phyloP scores from a whole-genome alignment of 441 rosid genomes.

The Populus trichocarpa region DNA sequence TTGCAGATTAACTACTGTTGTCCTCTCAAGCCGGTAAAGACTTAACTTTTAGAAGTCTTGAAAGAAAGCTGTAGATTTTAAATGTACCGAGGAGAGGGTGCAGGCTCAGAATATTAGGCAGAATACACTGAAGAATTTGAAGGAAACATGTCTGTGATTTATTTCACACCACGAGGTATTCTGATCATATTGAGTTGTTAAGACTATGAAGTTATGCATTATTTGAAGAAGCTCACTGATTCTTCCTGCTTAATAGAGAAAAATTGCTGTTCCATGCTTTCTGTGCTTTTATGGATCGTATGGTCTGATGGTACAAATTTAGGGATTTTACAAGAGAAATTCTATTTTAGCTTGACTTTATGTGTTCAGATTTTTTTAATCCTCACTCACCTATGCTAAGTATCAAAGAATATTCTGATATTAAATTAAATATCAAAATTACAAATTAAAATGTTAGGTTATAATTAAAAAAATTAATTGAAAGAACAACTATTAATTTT shows the following conservation, averaged over 20 bases:
- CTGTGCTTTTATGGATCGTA: not conserved
- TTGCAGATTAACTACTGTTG: not conserved
- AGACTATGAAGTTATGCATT: not conserved
- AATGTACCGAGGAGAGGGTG: not conserved
- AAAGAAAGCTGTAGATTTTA: too few relatives aligned
- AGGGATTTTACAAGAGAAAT: not conserved
- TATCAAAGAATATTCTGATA: too few relatives aligned
- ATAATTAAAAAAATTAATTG: too few relatives aligned
- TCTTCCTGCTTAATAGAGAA: not conserved
- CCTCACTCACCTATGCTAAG: too few relatives aligned
- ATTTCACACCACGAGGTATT: not conserved
- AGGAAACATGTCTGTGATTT: not conserved
- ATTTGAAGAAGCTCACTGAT: not conserved
- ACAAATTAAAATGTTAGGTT: too few relatives aligned
- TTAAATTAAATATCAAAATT: too few relatives aligned
- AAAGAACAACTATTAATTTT: too few relatives aligned
- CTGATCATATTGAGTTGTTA: not conserved
- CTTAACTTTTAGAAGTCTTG: not conserved
- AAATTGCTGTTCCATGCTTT: not conserved
- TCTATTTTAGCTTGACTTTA: too few relatives aligned
- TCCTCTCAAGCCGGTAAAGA: not conserved
- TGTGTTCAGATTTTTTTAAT: too few relatives aligned
- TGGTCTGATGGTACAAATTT: not conserved
- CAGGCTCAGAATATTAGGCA: not conserved
- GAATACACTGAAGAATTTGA: not conserved